Base-by-base conservation (phyloP, 2,329 filamentous ascomycete genomes). In the Albophoma yamanashiensis region DNA sequence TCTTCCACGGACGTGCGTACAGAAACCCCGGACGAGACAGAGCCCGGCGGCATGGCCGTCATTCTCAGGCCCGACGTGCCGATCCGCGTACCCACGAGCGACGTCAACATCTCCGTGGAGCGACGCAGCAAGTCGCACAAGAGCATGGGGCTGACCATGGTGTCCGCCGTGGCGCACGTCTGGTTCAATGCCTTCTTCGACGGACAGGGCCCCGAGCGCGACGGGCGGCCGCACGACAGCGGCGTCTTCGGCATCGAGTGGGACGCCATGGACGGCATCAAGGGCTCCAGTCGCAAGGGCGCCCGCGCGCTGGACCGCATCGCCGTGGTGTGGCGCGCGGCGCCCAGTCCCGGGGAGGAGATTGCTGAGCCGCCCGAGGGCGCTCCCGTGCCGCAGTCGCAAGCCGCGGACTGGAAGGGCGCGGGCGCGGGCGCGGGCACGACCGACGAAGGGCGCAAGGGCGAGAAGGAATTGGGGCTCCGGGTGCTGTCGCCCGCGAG, bases 181-280 rank as follows among this genome's bases (percentile, higher is more conserved):
- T 99, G 94, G 94, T 96, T 97, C 79, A 99, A 99, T 69, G 80
- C 87, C 1, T 97, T 87, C 74, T 97, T 97, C 67, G 94, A 97
- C 75, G 92, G 92, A 53, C 78, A 83, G 25, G 89, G 89, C 0
- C 86, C 88, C 0, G 89, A 92, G 68, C 79, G 86, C 50, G 73
- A 77, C 36, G 90, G 89, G 31, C 75, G 79, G 20, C 79, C 90
- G 0, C 81, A 89, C 56, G 81, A 87, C 52, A 89, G 82, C 12
- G 93, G 83, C 14, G 76, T 85, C 3, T 85, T 85, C 57, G 74
- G 76, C 61, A 81, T 85, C 36, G 79, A 80, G 1, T 85, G 83
- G 83, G 82, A 84, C 45, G 78, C 79, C 59, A 89, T 99, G 85
- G 94, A 99, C 66, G 94, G 94, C 3, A 92, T 99, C 73, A 97